Evolutionary conservation across 2,329 filamentous ascomycete genomes (phyloP).

Genomic region (Botrytis hyacinthi): DNA sequence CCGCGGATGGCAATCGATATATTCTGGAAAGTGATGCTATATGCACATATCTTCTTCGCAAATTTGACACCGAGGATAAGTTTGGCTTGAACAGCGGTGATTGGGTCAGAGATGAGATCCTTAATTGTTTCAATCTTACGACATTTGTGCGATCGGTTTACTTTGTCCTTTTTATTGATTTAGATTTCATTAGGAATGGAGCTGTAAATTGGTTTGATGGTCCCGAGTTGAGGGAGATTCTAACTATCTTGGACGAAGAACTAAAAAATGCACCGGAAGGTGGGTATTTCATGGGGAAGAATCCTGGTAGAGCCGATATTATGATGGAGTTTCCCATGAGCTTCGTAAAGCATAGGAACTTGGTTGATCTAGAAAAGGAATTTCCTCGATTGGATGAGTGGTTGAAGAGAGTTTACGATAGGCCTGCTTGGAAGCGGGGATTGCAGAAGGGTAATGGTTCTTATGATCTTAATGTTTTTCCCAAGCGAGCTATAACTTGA

Average conservation of each 20-base stretch:
- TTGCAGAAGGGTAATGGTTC: constrained; percentile 35
- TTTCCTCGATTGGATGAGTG: constrained; percentile 38
- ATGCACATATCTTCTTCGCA: constrained; percentile 38
- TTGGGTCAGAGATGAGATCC: constrained; percentile 37
- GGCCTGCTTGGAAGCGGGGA: constrained; percentile 35
- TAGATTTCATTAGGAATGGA: constrained; percentile 23
- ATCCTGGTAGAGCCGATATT: constrained; percentile 39
- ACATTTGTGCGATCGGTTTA: constrained; percentile 26
- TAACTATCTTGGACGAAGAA: constrained; percentile 28
- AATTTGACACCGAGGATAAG: constrained; percentile 36
- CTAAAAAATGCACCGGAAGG: constrained; percentile 27
- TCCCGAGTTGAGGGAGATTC: constrained; percentile 22
- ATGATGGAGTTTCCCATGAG: constrained; percentile 38
- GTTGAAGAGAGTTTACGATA: constrained; percentile 35
- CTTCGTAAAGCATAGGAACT: constrained; percentile 34
- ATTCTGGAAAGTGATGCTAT: constrained; percentile 38
- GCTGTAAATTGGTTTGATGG: constrained; percentile 20
- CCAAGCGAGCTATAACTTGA: constrained; percentile 10
- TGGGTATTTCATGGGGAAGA: constrained; percentile 34
- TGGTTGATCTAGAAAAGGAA: constrained; percentile 35
- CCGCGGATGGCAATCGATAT: constrained; percentile 27
- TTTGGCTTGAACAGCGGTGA: constrained; percentile 35
- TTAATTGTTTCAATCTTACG: constrained; percentile 31
- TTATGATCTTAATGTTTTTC: constrained; percentile 34
- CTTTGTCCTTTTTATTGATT: constrained; percentile 32